phyloP scores from a whole-genome alignment of 2,329 filamentous ascomycete species.

The Botryosphaeria dothidea region DNA sequence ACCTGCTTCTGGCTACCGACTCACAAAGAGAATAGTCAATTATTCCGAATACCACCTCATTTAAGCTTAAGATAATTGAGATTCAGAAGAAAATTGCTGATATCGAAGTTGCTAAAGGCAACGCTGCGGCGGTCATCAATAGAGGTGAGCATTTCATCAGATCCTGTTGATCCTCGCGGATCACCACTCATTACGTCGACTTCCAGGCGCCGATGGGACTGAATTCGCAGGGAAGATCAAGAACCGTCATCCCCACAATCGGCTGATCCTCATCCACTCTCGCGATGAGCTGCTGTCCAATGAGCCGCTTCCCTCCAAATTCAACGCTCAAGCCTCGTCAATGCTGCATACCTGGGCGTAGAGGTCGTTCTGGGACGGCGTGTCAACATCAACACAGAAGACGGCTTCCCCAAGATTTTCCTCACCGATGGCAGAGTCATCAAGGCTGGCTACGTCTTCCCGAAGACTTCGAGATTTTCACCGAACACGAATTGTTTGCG shows the following conservation, averaged over 20 bases:
- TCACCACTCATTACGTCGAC: neutral
- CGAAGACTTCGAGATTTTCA: slow-evolving; percentile 64
- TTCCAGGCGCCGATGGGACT: slow-evolving; percentile 69
- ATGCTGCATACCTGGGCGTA: slow-evolving; percentile 65
- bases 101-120: neutral
- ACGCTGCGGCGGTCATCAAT: slow-evolving; percentile 71
- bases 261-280: slow-evolving; percentile 76
- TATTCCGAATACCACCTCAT: slow-evolving; percentile 66
- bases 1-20: slow-evolving; percentile 71
- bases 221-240: slow-evolving; percentile 83
- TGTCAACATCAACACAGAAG: slow-evolving; percentile 38
- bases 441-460: slow-evolving; percentile 65
- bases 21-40: slow-evolving; percentile 70
- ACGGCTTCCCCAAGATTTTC: slow-evolving; percentile 47
- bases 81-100: slow-evolving; percentile 57
- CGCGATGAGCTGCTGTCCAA: slow-evolving; percentile 69
- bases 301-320: slow-evolving; percentile 69
- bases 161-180: neutral
- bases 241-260: slow-evolving; percentile 61
- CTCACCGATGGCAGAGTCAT: slow-evolving; percentile 49
- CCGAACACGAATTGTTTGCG: slow-evolving; percentile 64
- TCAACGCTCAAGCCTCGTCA: slow-evolving; percentile 62
- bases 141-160: slow-evolving; percentile 50
- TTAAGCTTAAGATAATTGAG: slow-evolving; percentile 65
- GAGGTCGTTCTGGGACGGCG: slow-evolving; percentile 64